Base-by-base conservation (phyloP, 2,329 filamentous ascomycete genomes). In the Cladosporium sp. region DNA sequence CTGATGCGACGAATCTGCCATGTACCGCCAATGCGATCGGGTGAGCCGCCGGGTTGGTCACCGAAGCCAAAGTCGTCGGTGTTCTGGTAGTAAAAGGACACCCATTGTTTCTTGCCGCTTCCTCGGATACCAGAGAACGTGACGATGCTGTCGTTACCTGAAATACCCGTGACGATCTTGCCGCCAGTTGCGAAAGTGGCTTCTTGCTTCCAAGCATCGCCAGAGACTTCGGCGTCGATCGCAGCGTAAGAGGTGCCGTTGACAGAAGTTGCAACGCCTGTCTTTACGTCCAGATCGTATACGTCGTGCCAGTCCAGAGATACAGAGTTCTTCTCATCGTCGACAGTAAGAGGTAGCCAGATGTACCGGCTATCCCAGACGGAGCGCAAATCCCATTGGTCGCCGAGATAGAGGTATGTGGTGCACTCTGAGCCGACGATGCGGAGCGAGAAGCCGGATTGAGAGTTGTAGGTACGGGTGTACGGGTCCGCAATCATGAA, bases 61-160 rank as follows among this genome's bases (percentile, higher is more conserved):
- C 83, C 83, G 57, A 82, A 85, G 2, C 82, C 83, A 80, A 84
- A 84, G 59, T 85, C 83, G 51, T 85, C 83, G 2, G 75, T 84
- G 68, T 85, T 83, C 61, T 84, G 80, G 63, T 83, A 83, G 67
- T 83, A 80, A 67, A 84, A 84, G 0, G 80, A 82, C 1, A 84
- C 76, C 81, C 81, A 84, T 66, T 84, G 82, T 1, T 78, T 76
- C 59, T 78, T 76, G 2, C 80, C 81, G 0, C 73, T 70, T 8
- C 81, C 81, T 64, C 80, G 70, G 40, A 84, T 74, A 5, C 72
- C 71, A 4, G 74, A 69, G 65, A 84, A 83, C 0, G 77, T 81
- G 11, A 82, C 76, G 0, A 77, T 83, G 68, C 79, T 82, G 60
- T 80, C 78, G 59, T 83, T 84, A 12, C 80, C 81, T 58, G 78